These are phyloP conservation scores for Sclerospora graminicola DNA, from an alignment of 352 stramenopile genomes.

Conservation along the genomic window DNA sequence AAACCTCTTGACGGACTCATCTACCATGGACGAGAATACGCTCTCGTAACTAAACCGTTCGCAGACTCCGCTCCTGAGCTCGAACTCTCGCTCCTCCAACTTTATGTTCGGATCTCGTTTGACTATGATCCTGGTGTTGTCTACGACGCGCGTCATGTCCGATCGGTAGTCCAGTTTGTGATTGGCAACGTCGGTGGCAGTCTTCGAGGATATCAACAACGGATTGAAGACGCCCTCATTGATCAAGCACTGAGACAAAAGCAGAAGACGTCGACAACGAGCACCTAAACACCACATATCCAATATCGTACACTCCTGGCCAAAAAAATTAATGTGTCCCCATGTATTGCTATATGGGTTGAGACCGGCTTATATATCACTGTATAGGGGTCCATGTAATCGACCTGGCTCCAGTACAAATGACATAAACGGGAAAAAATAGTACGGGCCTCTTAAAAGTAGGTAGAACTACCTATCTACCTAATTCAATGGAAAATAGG, in stretches of 20 bases:
- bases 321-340: too few species aligned
- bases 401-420: too few species aligned
- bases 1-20: constrained; percentile 2
- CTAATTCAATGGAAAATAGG: too few species aligned
- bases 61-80: constrained; percentile 5
- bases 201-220: constrained; percentile 2
- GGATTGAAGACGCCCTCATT: constrained; percentile 2
- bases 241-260: constrained; percentile 1
- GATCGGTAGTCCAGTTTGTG: constrained; percentile 25
- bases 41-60: constrained; percentile 29
- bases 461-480: too few species aligned
- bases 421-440: too few species aligned
- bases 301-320: too few species aligned
- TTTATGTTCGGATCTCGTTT: constrained; percentile 27
- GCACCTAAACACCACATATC: too few species aligned
- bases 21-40: constrained; percentile 8
- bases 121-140: constrained; percentile 17
- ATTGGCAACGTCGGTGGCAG: constrained; percentile 13
- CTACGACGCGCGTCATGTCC: constrained; percentile 12
- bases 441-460: too few species aligned
- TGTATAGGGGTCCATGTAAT: too few species aligned
- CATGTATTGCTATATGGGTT: too few species aligned
- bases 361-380: too few species aligned
- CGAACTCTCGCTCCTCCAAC: constrained; percentile 31
- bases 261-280: neutral